Conservation (phyloP, 371 early-diverging fungal genomes). For the Actinomucor elegans region DNA sequence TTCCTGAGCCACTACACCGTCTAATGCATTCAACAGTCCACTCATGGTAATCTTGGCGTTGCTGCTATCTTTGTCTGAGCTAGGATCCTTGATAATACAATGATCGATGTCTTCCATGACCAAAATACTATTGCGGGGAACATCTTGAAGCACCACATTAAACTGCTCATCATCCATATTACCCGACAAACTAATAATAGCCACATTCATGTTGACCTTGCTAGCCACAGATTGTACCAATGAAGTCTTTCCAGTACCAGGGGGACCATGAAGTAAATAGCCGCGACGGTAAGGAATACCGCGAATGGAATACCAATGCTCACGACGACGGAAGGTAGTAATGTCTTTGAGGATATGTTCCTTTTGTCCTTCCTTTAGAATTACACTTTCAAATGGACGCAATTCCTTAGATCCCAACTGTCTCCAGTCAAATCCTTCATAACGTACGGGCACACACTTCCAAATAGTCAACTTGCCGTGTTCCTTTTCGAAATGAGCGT, state of each 20-base stretch:
- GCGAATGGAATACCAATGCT: constrained; percentile 80
- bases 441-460: constrained; percentile 24
- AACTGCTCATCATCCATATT: constrained; percentile 37
- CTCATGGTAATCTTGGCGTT: constrained; percentile 83
- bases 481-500: constrained; percentile 25
- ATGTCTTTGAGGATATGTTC: constrained; percentile 37
- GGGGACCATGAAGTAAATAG: constrained; percentile 67
- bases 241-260: constrained; percentile 72
- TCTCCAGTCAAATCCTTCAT: constrained; percentile 25
- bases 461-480: constrained; percentile 33
- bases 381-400: constrained; percentile 33
- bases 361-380: constrained; percentile 41
- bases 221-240: constrained; percentile 64
- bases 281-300: constrained; percentile 96
- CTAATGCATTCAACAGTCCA: constrained; percentile 92
- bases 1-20: constrained; percentile 91
- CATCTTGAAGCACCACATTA: constrained; percentile 20
- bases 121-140: constrained; percentile 35
- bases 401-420: constrained; percentile 27
- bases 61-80: constrained; percentile 7
- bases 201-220: constrained; percentile 41
- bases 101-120: constrained; percentile 56
- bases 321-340: constrained; percentile 32
- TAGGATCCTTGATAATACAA: constrained; percentile 30
- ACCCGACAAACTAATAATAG: constrained; percentile 36